Evolutionary conservation across 108 stramenopile species (phyloP).

Genomic region (Bacterosira constricta): DNA sequence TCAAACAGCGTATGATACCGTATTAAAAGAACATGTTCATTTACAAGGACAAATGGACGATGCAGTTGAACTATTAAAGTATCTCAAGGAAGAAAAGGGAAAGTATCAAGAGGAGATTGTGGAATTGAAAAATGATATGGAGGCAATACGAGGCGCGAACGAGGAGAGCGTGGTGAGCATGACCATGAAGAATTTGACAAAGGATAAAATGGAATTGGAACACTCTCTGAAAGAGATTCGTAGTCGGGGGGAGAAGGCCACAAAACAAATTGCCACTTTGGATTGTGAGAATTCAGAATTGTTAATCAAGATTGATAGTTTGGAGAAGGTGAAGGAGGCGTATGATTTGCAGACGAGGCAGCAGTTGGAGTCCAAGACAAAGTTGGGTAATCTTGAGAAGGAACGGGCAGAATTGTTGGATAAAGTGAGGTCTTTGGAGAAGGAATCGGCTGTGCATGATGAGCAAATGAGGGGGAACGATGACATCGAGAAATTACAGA

Average conservation of each 20-base stretch:
- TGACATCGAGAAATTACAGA: neutral
- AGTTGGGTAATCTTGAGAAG: neutral
- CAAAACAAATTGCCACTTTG: neutral
- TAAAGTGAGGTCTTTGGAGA: neutral
- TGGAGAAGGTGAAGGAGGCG: constrained; percentile 12
- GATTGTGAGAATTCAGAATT: neutral
- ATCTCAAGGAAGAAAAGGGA: constrained; percentile 40
- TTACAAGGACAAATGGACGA: constrained; percentile 49
- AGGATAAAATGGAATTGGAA: constrained; percentile 36
- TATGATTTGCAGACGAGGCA: neutral
- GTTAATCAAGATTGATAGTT: neutral
- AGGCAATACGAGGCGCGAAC: neutral
- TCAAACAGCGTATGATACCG: constrained; percentile 31
- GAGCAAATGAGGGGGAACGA: neutral
- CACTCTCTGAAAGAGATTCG: neutral
- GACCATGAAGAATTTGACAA: constrained; percentile 32
- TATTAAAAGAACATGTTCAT: constrained; percentile 17
- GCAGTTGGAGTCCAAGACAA: neutral
- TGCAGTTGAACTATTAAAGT: constrained; percentile 44
- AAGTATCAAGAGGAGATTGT: constrained; percentile 17
- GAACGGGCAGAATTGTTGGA: neutral
- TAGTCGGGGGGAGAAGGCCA: neutral
- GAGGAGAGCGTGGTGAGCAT: constrained; percentile 24
- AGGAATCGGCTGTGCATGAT: neutral
- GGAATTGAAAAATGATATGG: constrained; percentile 5